Conservation (phyloP, 140 eudicot genomes). For the Senecio squalidus region DNA sequence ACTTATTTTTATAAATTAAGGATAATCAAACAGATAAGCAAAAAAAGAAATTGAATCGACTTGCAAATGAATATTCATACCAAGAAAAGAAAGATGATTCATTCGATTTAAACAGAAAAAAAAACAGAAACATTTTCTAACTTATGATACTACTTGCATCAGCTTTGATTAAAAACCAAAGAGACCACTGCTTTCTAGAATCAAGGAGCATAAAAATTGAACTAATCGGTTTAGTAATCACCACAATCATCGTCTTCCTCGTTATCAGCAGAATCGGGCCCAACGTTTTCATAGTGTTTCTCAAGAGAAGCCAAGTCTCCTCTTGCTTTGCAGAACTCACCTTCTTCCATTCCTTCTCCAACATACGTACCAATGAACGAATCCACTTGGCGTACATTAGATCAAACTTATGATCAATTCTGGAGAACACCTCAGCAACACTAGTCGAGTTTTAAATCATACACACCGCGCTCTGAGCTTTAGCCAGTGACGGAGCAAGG, state of each 20-base stretch:
- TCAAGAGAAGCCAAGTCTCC: conserved; percentile 75
- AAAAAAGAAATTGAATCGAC: too few relatives aligned
- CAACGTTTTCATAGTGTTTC: conserved; percentile 61
- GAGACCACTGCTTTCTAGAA: conserved; percentile 18
- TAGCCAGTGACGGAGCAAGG: too few relatives aligned
- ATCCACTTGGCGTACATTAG: conserved; percentile 44
- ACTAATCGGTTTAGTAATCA: conserved; percentile 9
- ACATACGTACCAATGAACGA: conserved; percentile 33
- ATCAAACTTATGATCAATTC: conserved; percentile 73
- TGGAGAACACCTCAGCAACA: conserved; percentile 68
- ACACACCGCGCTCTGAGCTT: conserved; percentile 67
- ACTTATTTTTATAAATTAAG: too few relatives aligned
- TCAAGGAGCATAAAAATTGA: background rate
- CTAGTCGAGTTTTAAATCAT: conserved; percentile 72
- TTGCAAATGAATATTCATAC: too few relatives aligned
- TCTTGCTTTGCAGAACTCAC: conserved; percentile 69
- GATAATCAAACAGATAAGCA: too few relatives aligned
- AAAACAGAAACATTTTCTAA: too few relatives aligned
- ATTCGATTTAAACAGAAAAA: too few relatives aligned
- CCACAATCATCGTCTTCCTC: conserved; percentile 18
- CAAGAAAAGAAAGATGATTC: too few relatives aligned
- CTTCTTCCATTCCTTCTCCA: conserved; percentile 84
- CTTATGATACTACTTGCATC: conserved; percentile 8
- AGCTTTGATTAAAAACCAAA: conserved; percentile 4
- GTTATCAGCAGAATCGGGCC: conserved; percentile 19